phyloP scores from a whole-genome alignment of 2,329 filamentous ascomycete species.

The Ophiostoma sp. region DNA sequence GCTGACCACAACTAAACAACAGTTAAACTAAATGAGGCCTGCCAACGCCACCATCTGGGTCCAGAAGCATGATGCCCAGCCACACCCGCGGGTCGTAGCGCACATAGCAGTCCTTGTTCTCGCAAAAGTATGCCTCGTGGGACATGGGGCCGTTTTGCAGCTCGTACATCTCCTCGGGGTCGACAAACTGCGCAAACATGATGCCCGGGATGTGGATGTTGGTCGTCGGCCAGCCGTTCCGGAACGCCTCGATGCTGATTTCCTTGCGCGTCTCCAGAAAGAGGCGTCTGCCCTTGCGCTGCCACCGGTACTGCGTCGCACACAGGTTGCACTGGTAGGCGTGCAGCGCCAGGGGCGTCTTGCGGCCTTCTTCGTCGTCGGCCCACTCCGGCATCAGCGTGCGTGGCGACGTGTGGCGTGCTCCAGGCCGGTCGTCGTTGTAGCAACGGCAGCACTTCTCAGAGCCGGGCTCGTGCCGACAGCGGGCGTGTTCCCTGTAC shows the following conservation, averaged over 20 bases:
- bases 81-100: neutral
- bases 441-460: neutral
- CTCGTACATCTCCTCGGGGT: neutral
- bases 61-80: neutral
- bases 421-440: neutral
- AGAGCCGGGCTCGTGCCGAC: neutral
- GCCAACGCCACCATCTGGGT: neutral
- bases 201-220: neutral
- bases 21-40: neutral
- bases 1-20: too few relatives aligned
- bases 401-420: neutral
- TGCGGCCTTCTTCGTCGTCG: neutral
- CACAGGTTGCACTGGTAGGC: neutral
- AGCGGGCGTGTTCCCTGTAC: neutral
- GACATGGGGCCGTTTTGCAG: neutral
- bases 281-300: neutral
- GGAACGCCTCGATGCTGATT: neutral
- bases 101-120: neutral
- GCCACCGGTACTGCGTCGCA: neutral
- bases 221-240: neutral
- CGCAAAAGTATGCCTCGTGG: neutral
- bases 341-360: neutral
- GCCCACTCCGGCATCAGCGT: conserved; percentile 6
- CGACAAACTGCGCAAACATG: conserved; percentile 9
- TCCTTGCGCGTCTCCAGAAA: conserved; percentile 5